Percentiles rank a stretch among this genome's conserved stretches.
Conservation (phyloP, 2,329 filamentous ascomycete species). For the Sporothrix pallida region DNA sequence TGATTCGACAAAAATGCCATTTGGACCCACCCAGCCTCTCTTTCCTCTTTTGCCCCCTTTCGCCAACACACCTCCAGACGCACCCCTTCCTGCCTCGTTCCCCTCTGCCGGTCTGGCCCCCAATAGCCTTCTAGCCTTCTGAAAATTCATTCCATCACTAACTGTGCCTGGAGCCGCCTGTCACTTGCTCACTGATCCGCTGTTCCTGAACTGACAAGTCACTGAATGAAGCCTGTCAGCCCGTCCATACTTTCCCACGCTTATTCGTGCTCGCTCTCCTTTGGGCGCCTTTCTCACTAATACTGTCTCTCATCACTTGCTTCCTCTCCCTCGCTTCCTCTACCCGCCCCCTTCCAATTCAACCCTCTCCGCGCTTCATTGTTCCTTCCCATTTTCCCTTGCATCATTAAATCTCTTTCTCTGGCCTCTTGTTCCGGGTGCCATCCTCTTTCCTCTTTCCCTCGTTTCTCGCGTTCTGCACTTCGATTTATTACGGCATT, state of each 20-base stretch:
- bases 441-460: slow-evolving; percentile 9
- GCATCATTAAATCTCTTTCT: neutral
- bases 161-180: neutral
- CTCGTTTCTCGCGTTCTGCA: neutral
- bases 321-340: slow-evolving; percentile 23
- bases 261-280: slow-evolving; percentile 8
- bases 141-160: neutral
- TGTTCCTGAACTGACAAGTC: too few relatives aligned
- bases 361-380: neutral
- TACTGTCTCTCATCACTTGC: slow-evolving; percentile 24
- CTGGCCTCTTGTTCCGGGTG: neutral
- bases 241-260: neutral
- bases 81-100: slow-evolving; percentile 12
- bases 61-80: neutral
- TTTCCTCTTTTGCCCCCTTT: slow-evolving; percentile 8
- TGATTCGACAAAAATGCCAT: neutral
- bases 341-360: slow-evolving; percentile 13
- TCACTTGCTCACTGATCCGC: neutral
- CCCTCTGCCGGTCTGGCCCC: slow-evolving; percentile 1
- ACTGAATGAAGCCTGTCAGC: neutral
- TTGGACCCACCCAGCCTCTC: slow-evolving; percentile 22
- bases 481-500: neutral
- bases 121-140: neutral
- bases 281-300: neutral
- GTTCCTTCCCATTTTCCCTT: slow-evolving; percentile 20